Percentiles rank a stretch among this genome's conserved stretches.
These are phyloP conservation scores for Glarea lozoyensis DNA, from an alignment of 495 filamentous ascomycete species.

Conservation along the genomic window DNA sequence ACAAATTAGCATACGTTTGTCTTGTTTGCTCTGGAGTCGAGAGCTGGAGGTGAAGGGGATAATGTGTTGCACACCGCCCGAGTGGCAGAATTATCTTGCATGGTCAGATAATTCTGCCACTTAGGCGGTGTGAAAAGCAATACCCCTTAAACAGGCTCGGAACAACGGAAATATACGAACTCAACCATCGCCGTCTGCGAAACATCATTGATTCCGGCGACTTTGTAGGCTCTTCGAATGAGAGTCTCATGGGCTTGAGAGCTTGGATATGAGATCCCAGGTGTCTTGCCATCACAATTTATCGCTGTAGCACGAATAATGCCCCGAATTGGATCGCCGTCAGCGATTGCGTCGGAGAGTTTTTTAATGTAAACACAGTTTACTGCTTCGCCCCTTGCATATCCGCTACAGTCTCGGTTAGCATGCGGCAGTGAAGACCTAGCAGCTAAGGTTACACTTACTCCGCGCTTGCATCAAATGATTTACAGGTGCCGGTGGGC, in stretches of 20 bases:
- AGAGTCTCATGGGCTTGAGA: conserved; percentile 44
- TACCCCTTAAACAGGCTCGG: too few relatives aligned
- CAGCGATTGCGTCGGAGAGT: conserved; percentile 42
- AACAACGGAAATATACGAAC: conserved; percentile 28
- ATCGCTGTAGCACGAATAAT: conserved; percentile 49
- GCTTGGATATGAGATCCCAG: conserved; percentile 49
- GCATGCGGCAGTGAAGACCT: too few relatives aligned
- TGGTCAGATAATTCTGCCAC: too few relatives aligned
- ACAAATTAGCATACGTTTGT: too few relatives aligned
- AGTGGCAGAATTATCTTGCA: too few relatives aligned
- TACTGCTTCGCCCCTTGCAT: conserved; percentile 55
- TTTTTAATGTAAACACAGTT: conserved; percentile 50
- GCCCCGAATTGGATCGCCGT: conserved; percentile 49
- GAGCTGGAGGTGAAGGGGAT: too few relatives aligned
- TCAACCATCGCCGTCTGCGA: conserved; percentile 24
- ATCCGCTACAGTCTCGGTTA: too few relatives aligned
- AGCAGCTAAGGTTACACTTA: too few relatives aligned
- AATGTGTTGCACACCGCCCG: too few relatives aligned
- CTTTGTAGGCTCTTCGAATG: conserved; percentile 40
- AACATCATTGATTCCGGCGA: conserved; percentile 26
- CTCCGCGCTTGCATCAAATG: conserved; percentile 53
- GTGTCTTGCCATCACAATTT: conserved; percentile 51
- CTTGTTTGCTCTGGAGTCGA: background rate
- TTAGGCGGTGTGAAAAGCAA: too few relatives aligned
- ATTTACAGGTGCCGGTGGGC: conserved; percentile 36